These are phyloP conservation scores for Parastagonospora avenae DNA, from an alignment of 2,329 filamentous ascomycete species.

Conservation along the genomic window DNA sequence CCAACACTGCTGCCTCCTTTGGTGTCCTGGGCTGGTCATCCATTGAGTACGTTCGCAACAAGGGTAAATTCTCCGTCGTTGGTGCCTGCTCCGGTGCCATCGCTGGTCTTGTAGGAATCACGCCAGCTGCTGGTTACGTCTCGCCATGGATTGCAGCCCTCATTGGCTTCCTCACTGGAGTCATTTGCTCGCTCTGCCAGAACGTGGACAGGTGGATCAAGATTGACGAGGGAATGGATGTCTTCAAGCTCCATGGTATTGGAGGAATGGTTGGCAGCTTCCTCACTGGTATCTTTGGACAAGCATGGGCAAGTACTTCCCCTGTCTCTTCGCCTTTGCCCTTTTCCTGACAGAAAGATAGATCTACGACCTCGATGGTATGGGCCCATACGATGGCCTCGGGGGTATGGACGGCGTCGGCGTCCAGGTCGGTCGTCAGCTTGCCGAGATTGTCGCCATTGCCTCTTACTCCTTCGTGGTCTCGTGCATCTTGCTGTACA, in stretches of 20 bases:
- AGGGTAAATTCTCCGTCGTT: constrained; percentile 60
- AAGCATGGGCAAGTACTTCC: constrained; percentile 34
- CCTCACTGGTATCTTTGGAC: constrained; percentile 63
- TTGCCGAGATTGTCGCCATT: constrained; percentile 62
- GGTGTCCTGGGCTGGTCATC: constrained; percentile 61
- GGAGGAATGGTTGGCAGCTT: constrained; percentile 64
- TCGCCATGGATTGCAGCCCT: constrained; percentile 59
- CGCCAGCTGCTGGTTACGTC: constrained; percentile 61
- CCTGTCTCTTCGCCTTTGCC: too few species aligned
- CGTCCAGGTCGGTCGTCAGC: constrained; percentile 60
- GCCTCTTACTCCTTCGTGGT: constrained; percentile 60
- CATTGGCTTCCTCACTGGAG: constrained; percentile 62
- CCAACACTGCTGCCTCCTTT: constrained; percentile 60
- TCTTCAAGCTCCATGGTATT: constrained; percentile 64
- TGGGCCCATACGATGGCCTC: constrained; percentile 49
- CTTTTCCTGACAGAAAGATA: too few species aligned
- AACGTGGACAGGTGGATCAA: constrained; percentile 60
- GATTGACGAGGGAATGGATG: constrained; percentile 64
- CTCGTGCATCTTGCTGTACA: constrained; percentile 57
- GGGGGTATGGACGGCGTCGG: constrained; percentile 61
- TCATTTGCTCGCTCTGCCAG: constrained; percentile 56
- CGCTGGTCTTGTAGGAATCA: constrained; percentile 65
- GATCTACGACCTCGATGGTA: constrained; percentile 57
- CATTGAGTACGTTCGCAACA: constrained; percentile 59
- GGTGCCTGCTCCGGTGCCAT: constrained; percentile 64